Conservation (phyloP, 83 land plant genomes). For the Thuja plicata region DNA sequence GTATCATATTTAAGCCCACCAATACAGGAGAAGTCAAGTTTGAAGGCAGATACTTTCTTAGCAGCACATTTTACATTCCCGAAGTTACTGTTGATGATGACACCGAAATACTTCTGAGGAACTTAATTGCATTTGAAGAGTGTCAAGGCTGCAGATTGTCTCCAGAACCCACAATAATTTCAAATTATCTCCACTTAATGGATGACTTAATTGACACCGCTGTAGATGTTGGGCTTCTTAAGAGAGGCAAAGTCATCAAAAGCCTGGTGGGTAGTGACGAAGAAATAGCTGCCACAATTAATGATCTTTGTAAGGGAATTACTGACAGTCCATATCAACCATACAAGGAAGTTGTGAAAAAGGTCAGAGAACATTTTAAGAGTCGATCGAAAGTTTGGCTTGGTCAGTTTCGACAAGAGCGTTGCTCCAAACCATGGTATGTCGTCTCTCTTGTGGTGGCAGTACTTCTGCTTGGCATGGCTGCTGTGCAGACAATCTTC, state of each 20-base stretch:
- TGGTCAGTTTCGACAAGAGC: too few species aligned
- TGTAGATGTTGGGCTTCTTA: conserved; percentile 21
- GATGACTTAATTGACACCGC: conserved; percentile 26
- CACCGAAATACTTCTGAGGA: conserved; percentile 22
- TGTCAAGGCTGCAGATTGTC: too few species aligned
- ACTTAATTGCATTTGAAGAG: too few species aligned
- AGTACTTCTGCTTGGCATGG: too few species aligned
- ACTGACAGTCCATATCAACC: background rate
- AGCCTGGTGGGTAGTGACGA: conserved; percentile 26
- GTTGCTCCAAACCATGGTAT: too few species aligned
- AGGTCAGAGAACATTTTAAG: background rate
- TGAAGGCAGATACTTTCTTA: background rate
- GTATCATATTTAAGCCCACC: background rate
- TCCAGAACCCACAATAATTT: conserved; percentile 17
- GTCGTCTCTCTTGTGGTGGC: too few species aligned
- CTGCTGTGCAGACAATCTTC: too few species aligned
- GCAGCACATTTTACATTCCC: too few species aligned
- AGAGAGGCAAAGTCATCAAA: background rate
- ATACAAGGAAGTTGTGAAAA: background rate
- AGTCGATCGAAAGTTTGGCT: background rate
- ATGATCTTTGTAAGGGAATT: conserved; percentile 8
- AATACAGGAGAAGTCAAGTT: background rate
- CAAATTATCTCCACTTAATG: conserved; percentile 22
- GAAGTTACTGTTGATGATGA: too few species aligned
- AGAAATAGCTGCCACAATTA: conserved; percentile 20